These are phyloP conservation scores for Strobilomyces echinocephalus DNA, from an alignment of 768 basidiomycete genomes.

Conservation along the genomic window DNA sequence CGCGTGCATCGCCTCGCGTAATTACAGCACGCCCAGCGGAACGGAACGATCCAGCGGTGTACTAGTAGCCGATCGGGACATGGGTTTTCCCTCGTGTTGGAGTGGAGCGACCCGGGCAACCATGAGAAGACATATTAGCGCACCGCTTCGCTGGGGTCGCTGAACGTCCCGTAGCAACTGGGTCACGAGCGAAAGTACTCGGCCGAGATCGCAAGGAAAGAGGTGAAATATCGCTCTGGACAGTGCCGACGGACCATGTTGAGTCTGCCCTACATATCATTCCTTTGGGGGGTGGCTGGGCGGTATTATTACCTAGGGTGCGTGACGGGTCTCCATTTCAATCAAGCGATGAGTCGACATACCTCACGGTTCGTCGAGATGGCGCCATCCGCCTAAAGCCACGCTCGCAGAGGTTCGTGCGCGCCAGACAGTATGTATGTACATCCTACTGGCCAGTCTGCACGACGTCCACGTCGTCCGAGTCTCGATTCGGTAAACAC, in stretches of 20 bases:
- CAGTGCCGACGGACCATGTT: too few relatives aligned
- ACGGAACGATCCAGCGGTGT: background rate
- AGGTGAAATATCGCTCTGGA: background rate
- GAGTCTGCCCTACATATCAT: too few relatives aligned
- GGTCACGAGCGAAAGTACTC: background rate
- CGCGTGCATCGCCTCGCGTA: background rate
- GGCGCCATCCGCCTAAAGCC: too few relatives aligned
- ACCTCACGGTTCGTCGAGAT: background rate
- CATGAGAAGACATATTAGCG: background rate
- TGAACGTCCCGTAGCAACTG: background rate
- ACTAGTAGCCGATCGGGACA: background rate
- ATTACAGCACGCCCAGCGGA: background rate
- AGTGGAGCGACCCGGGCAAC: background rate
- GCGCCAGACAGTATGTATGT: too few relatives aligned
- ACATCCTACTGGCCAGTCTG: too few relatives aligned
- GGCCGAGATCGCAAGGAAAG: background rate
- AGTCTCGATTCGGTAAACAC: conserved; percentile 7
- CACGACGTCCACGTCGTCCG: too few relatives aligned
- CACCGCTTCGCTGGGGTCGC: background rate
- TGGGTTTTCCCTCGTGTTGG: background rate
- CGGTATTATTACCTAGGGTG: too few relatives aligned
- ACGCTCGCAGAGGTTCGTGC: too few relatives aligned
- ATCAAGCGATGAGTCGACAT: background rate
- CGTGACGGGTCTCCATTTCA: background rate
- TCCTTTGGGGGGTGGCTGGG: too few relatives aligned